Conservation (phyloP, 495 filamentous ascomycete species). For the Chlorociboria aeruginascens region DNA sequence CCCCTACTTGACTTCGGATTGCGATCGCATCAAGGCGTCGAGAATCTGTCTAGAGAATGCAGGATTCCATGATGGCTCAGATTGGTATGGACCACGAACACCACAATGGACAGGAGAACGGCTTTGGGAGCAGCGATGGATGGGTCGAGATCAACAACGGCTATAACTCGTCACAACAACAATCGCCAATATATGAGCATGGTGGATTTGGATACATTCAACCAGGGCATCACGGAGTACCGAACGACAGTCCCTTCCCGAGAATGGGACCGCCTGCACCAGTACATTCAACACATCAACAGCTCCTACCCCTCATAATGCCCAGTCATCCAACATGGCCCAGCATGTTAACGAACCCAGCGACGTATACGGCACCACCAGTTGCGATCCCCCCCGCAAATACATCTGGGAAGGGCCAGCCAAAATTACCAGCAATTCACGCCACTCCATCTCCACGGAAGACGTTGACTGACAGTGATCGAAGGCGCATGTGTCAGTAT, state of each 20-base stretch:
- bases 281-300: constrained; percentile 18
- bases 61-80: constrained; percentile 21
- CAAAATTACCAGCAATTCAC: constrained; percentile 33
- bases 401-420: constrained; percentile 24
- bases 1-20: constrained; percentile 5
- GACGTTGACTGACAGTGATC: constrained; percentile 87
- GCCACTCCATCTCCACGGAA: constrained; percentile 43
- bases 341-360: constrained; percentile 54
- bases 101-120: constrained; percentile 14
- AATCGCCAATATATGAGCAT: constrained; percentile 21
- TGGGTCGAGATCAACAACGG: constrained; percentile 20
- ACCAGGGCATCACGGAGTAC: constrained; percentile 14
- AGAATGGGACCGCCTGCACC: constrained; percentile 14
- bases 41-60: constrained; percentile 15
- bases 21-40: constrained; percentile 5
- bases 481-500: constrained; percentile 89
- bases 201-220: constrained; percentile 20
- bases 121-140: constrained; percentile 13
- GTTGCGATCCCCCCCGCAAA: constrained; percentile 43
- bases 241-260: constrained; percentile 12
- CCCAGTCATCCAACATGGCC: constrained; percentile 56
- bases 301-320: constrained; percentile 49
- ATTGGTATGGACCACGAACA: constrained; percentile 22
- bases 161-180: constrained; percentile 20
- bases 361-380: constrained; percentile 37